Base-by-base conservation (phyloP, 352 stramenopile species). In the Pythium utonaiense region DNA sequence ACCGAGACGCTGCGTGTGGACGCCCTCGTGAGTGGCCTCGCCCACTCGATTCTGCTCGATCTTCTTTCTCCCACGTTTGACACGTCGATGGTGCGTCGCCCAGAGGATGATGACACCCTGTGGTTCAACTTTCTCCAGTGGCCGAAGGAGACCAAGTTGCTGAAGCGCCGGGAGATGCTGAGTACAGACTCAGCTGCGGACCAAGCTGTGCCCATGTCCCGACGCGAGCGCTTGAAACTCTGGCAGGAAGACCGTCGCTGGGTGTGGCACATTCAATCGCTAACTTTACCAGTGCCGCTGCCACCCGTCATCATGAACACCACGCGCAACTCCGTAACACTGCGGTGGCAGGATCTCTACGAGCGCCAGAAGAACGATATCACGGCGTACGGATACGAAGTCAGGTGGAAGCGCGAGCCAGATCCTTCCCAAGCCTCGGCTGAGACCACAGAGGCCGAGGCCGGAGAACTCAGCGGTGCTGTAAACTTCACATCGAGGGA, bases 181-280 rank as follows among this genome's bases (percentile, higher is more conserved):
- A 68, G 74, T 27, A 24, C 36, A 9, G 59, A 56, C 38, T 22
- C 7, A 13, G 36, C 10, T 7, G 6, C 7, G 0, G 40, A 60
- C 16, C 38, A 24, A 5, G 45, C 53, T 30, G 41, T 71, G 70
- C 51, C 48, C 61, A 56, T 91, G 52, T 89, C 82, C 14, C 75
- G 84, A 21, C 82, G 82, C 42, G 78, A 94, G 45, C 74, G 84
- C 1, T 78, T 91, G 40, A 91, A 92, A 61, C 67, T 85, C 27
- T 92, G 84, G 82, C 84, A 94, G 24, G 78, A 91, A 31, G 83
- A 90, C 60, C 81, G 78, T 34, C 72, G 83, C 0, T 92, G 82
- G 80, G 80, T 87, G 53, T 60, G 77, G 2, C 70, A 76, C 54
- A 75, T 94, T 47, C 67, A 78, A 41, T 77, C 78, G 28, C 69